Percentiles rank a stretch among this genome's conserved stretches.
Evolutionary conservation across 441 rosid genomes (phyloP).

Genomic region (Adansonia grandidieri): DNA sequence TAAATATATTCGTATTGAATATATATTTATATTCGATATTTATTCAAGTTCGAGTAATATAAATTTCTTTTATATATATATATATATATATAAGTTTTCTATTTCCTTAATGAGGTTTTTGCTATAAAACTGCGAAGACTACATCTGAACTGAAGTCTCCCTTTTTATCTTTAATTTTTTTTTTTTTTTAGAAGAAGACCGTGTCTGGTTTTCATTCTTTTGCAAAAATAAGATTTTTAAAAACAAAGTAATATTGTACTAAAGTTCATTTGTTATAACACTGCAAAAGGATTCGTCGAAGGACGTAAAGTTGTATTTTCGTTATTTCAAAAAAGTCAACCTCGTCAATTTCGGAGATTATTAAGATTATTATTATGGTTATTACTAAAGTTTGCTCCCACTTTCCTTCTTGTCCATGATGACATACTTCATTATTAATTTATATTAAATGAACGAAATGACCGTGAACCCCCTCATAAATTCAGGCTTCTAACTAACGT

Average conservation of each 20-base stretch:
- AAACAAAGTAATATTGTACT: not conserved
- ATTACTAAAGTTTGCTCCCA: constrained; percentile 56
- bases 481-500: not conserved
- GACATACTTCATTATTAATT: constrained; percentile 14
- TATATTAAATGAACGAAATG: not conserved
- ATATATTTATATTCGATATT: no score
- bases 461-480: constrained; percentile 9
- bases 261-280: no score
- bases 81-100: no score
- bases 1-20: no score
- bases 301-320: constrained; percentile 23
- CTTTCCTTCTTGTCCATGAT: constrained; percentile 45
- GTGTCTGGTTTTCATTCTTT: constrained; percentile 4
- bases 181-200: not conserved
- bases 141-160: not conserved
- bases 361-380: constrained; percentile 15
- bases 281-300: no score
- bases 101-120: no score
- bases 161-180: not conserved
- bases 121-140: no score
- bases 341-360: constrained; percentile 54
- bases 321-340: constrained; percentile 41
- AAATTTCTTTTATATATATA: no score
- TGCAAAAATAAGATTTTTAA: constrained; percentile 18
- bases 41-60: no score